Percentiles rank a stretch among this genome's conserved stretches.
Evolutionary conservation across 2,329 filamentous ascomycete species (phyloP).

Genomic region (Talaromyces rugulosus): DNA sequence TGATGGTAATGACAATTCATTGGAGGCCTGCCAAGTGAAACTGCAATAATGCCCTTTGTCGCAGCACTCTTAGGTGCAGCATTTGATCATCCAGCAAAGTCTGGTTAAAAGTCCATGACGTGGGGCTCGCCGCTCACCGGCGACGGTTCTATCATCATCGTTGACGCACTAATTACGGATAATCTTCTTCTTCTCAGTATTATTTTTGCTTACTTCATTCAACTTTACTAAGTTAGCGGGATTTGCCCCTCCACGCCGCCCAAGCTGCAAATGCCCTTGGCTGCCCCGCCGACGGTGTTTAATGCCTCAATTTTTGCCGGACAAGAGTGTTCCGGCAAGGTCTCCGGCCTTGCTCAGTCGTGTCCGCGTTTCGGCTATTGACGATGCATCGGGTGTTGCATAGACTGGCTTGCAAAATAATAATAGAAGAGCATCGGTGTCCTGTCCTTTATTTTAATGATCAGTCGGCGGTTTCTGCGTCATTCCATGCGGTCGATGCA

Average conservation of each 20-base stretch:
- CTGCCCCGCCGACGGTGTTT: not conserved
- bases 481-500: not conserved
- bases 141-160: not conserved
- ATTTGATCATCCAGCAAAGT: not conserved
- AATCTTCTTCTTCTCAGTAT: too few relatives aligned
- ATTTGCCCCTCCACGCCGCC: not conserved
- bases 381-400: not conserved
- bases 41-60: too few relatives aligned
- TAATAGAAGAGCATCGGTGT: not conserved
- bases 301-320: constrained; percentile 5
- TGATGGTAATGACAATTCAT: too few relatives aligned
- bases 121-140: not conserved
- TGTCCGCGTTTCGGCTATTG: constrained; percentile 7
- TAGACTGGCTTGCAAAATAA: not conserved
- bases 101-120: not conserved
- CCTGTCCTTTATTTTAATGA: not conserved
- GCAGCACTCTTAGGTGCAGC: not conserved
- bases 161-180: not conserved
- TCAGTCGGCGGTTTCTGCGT: not conserved
- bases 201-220: not conserved
- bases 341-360: not conserved
- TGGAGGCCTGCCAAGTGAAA: too few relatives aligned
- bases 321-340: constrained; percentile 12
- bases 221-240: not conserved
- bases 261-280: not conserved